These are phyloP conservation scores for Cladosporium oxysporum DNA, from an alignment of 2,329 filamentous ascomycete species.

Conservation along the genomic window DNA sequence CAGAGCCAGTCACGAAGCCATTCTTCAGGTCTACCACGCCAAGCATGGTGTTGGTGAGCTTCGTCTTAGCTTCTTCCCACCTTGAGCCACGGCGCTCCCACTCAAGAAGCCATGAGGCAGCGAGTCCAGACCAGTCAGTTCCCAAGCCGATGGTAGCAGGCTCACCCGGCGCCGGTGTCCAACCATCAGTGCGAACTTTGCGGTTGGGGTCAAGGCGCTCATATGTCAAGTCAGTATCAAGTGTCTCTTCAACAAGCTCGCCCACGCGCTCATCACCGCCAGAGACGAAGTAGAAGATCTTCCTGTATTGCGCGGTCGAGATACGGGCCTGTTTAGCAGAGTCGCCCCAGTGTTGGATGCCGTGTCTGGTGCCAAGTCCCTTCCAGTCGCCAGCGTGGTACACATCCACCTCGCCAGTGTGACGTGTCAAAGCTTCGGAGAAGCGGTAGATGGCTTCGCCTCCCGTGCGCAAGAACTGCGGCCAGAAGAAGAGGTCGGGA, in stretches of 20 bases:
- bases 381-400: conserved; percentile 62
- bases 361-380: conserved; percentile 63
- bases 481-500: conserved; percentile 64
- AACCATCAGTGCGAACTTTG: conserved; percentile 59
- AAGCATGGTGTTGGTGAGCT: conserved; percentile 51
- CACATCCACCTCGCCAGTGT: conserved; percentile 63
- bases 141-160: conserved; percentile 56
- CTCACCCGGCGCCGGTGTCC: conserved; percentile 47
- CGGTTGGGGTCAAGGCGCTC: conserved; percentile 57
- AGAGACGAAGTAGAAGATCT: conserved; percentile 58
- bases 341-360: conserved; percentile 63
- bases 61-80: conserved; percentile 55
- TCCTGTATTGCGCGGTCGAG: conserved; percentile 59
- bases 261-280: conserved; percentile 59
- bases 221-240: conserved; percentile 57
- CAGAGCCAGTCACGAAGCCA: conserved; percentile 60
- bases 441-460: conserved; percentile 59
- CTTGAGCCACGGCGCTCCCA: conserved; percentile 59
- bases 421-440: conserved; percentile 60
- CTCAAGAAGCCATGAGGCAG: conserved; percentile 60
- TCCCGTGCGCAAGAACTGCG: conserved; percentile 62
- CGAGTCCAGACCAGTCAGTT: conserved; percentile 61
- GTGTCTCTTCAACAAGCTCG: conserved; percentile 54
- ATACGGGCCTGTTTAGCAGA: conserved; percentile 64
- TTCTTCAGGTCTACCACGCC: conserved; percentile 59